Base-by-base conservation (phyloP, 257 asterid genomes). In the Verbena officinalis region DNA sequence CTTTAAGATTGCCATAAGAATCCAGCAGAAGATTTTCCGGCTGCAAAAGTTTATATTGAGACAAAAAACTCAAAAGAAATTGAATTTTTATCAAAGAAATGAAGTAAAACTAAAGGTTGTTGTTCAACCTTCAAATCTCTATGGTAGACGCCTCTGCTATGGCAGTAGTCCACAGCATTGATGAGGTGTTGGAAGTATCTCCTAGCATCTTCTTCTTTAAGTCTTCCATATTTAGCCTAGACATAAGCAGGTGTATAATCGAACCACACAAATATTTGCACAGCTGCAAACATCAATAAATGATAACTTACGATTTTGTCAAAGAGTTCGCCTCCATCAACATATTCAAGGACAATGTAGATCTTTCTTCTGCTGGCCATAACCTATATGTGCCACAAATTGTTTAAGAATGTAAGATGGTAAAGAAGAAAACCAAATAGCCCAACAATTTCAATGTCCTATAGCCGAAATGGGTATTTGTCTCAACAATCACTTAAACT, bases 91-190 rank as follows among this genome's bases (percentile, higher is more conserved):
- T n/a, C n/a, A n/a, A n/a, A 44, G 3, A 36, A 64, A 55, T 12
- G 31, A 56, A 55, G 20, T 39, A 33, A 49, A 33, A 9, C 31
- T 10, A 56, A 14, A 49, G 46, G 19, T 9, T 38, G 3, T 23
- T 12, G 12, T 0, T 42, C 39, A 53, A 86, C 96, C 95, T 90
- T 90, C 78, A 90, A 81, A 72, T 90, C 94, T 78, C 97, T 74
- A 65, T 86, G 97, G 78, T 74, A 86, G 57, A 89, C 84, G 11
- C 95, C 95, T 80, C 97, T 80, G 60, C 94, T 90, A 72, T 90
- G 97, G 84, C 97, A 90, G 73, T 81, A 87, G 74, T 90, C 97
- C 57, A 90, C 93, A 60, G 93, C 96, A 79, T 86, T 83, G 69
- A 86, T 81, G 63, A 89, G 89, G 72, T 89, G 96, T 60, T 89